Base-by-base conservation (phyloP, 768 basidiomycete genomes). In the Tulasnella sp. region DNA sequence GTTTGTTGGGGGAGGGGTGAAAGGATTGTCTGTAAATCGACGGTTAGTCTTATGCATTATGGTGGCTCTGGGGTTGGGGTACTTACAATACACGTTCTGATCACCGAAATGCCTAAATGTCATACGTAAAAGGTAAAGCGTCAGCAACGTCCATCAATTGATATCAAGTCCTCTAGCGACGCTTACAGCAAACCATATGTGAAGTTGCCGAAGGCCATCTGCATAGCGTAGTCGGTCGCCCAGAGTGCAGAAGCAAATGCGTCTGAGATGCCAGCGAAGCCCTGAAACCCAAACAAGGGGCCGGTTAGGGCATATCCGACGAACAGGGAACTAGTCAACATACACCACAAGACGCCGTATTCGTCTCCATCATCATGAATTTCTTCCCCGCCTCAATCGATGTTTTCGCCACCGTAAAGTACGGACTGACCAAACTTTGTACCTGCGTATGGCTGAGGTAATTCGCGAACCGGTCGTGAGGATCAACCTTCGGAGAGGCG, bases 351-450 rank as follows among this genome's bases (percentile, higher is more conserved):
- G 81, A 82, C 1, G 84, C 85, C 12, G 83, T 82, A 75, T 84
- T 90, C 7, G 87, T 89, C 79, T 91, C 89, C 74, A 90, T 83
- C 88, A 90, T 89, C 68, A 88, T 75, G 40, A 89, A 78, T 22
- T 83, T 82, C 72, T 80, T 80, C 29, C 79, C 77, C n/a, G 75
- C 74, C 7, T 73, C 69, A 74, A 85, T 83, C 2, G 80, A 78
- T 40, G 80, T 80, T 0, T 76, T 77, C 72, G 81, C 41, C 4
- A 39, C 34, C 1, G 29, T 19, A 17, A 67, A 17, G 40, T 67
- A 67, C 36, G 67, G 67, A 29, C 40, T 67, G 4, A 44, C 67
- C 22, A 67, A 17, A 2, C 36, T 29, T 44, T 67, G 67, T 7
- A 67, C 67, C 39, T 67, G 39, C 2, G n/a, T 34, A 17, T 70